phyloP scores from a whole-genome alignment of 352 stramenopile species.

The Globisporangium acanthophoron region DNA sequence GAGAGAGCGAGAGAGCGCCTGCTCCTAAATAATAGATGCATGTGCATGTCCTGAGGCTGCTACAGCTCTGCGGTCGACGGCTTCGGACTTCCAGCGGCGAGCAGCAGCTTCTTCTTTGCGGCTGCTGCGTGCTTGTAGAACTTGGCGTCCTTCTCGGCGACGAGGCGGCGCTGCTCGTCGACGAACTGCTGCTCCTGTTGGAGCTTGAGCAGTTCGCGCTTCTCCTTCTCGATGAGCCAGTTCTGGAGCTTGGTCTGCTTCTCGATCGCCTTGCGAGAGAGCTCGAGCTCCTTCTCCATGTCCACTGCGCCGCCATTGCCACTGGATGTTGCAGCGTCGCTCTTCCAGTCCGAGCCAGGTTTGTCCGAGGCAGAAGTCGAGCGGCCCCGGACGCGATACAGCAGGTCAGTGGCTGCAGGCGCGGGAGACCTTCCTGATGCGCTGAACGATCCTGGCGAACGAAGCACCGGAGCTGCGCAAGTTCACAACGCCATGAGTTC shows the following conservation, averaged over 20 bases:
- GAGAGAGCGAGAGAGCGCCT: neutral
- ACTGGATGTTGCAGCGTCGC: slow-evolving; percentile 18
- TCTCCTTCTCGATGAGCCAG: slow-evolving; percentile 88
- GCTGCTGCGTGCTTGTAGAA: slow-evolving; percentile 73
- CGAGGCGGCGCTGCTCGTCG: slow-evolving; percentile 58
- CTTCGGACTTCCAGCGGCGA: slow-evolving; percentile 16
- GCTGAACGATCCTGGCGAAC: slow-evolving; percentile 26
- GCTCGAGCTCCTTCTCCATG: slow-evolving; percentile 57
- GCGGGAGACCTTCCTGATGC: slow-evolving; percentile 8
- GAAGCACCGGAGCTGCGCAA: slow-evolving; percentile 3
- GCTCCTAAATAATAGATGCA: slow-evolving; percentile 18
- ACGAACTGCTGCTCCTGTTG: slow-evolving; percentile 73
- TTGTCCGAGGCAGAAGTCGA: slow-evolving; percentile 11
- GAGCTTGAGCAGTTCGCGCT: slow-evolving; percentile 73
- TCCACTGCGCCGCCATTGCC: slow-evolving; percentile 25
- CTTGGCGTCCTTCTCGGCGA: slow-evolving; percentile 68
- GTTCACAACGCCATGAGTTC: neutral
- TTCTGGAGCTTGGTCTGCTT: slow-evolving; percentile 88
- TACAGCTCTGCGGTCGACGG: slow-evolving; percentile 25
- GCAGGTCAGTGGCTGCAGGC: slow-evolving; percentile 29
- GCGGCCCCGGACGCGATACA: slow-evolving; percentile 62
- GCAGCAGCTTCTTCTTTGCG: slow-evolving; percentile 62
- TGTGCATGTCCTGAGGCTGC: slow-evolving; percentile 6
- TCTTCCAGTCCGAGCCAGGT: slow-evolving; percentile 34
- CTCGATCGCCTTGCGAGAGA: slow-evolving; percentile 78